A percentile compares a stretch with the other conserved stretches of the same genome.
These are phyloP conservation scores for Cordyceps fumosorosea DNA, from an alignment of 2,329 filamentous ascomycete genomes.

Conservation along the genomic window DNA sequence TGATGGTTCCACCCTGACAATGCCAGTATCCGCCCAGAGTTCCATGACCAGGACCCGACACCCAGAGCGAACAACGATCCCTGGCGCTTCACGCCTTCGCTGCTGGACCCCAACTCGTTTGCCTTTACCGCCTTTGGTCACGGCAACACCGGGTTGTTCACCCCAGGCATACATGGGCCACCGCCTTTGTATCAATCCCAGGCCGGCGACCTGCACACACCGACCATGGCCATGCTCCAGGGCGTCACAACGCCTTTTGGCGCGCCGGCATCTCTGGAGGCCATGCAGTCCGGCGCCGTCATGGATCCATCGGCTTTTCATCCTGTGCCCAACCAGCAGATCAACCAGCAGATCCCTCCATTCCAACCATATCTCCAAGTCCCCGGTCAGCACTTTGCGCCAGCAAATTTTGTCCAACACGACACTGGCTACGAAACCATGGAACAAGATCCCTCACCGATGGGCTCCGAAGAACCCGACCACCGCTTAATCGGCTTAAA, in stretches of 20 bases:
- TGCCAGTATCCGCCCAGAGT: slow-evolving; percentile 20
- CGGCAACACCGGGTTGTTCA: slow-evolving; percentile 78
- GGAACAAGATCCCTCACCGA: slow-evolving; percentile 65
- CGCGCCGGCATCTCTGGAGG: slow-evolving; percentile 61
- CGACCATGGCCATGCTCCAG: slow-evolving; percentile 65
- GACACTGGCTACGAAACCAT: slow-evolving; percentile 75
- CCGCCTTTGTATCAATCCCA: slow-evolving; percentile 77
- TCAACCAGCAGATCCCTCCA: slow-evolving; percentile 47
- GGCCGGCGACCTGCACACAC: slow-evolving; percentile 82
- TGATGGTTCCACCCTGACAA: background rate
- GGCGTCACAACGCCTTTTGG: slow-evolving; percentile 77
- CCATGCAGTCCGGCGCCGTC: slow-evolving; percentile 52
- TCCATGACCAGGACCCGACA: slow-evolving; percentile 71
- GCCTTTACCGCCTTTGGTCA: slow-evolving; percentile 74
- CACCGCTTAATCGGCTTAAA: slow-evolving; percentile 31
- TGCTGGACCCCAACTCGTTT: slow-evolving; percentile 80
- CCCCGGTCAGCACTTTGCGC: slow-evolving; percentile 58
- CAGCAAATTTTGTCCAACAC: slow-evolving; percentile 73
- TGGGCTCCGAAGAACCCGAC: slow-evolving; percentile 48
- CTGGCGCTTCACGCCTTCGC: slow-evolving; percentile 82
- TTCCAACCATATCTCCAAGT: slow-evolving; percentile 66
- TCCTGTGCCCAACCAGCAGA: slow-evolving; percentile 47
- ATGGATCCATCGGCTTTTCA: slow-evolving; percentile 66
- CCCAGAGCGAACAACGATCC: slow-evolving; percentile 72
- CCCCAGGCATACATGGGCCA: slow-evolving; percentile 71